Percentiles rank a stretch among this genome's conserved stretches.
Conservation (phyloP, 257 asterid genomes). For the Phtheirospermum japonicum region DNA sequence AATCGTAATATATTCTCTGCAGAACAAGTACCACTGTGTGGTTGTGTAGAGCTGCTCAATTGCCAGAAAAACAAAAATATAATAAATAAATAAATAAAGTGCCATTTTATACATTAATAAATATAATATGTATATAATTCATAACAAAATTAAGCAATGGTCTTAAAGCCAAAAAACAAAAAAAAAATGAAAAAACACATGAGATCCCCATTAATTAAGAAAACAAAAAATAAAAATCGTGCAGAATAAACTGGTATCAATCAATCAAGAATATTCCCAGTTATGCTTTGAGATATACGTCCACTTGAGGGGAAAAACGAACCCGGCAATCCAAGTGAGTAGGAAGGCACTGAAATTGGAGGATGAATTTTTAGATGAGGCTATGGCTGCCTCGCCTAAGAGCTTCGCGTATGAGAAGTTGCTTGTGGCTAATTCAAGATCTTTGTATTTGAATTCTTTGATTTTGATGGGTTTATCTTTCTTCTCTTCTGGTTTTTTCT, state of each 20-base stretch:
- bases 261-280: neutral
- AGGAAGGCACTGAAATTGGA: too few species aligned
- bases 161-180: slow-evolving; percentile 45
- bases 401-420: too few species aligned
- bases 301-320: neutral
- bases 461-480: too few species aligned
- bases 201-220: neutral
- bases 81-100: neutral
- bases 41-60: slow-evolving; percentile 68
- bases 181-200: too few species aligned
- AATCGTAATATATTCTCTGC: slow-evolving; percentile 75
- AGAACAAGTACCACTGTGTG: slow-evolving; percentile 62
- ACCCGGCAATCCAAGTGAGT: slow-evolving; percentile 86
- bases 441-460: too few species aligned
- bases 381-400: too few species aligned
- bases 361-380: too few species aligned
- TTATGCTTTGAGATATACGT: neutral
- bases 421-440: too few species aligned
- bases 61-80: neutral
- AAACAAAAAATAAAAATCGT: neutral
- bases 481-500: too few species aligned
- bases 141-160: neutral
- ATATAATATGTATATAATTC: too few species aligned
- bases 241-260: too few species aligned
- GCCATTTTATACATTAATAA: too few species aligned